A percentile compares a stretch with the other conserved stretches of the same genome.
phyloP scores from a whole-genome alignment of 768 basidiomycete genomes.

The Tylopilus sp. region DNA sequence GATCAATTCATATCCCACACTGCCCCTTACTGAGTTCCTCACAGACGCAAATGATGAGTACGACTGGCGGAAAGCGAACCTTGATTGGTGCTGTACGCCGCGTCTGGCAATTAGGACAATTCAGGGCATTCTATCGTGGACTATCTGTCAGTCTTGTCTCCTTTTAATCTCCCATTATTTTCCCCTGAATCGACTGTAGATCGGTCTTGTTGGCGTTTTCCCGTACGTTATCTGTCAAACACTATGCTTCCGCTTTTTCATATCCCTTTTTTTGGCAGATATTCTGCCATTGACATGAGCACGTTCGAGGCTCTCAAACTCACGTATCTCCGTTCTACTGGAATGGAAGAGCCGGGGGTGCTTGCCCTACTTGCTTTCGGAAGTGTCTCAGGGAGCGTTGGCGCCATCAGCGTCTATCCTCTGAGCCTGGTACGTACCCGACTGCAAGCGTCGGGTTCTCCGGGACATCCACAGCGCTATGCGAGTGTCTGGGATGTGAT shows the following conservation, averaged over 20 bases:
- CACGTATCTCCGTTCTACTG: constrained; percentile 82
- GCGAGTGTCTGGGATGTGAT: constrained; percentile 85
- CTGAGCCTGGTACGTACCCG: constrained; percentile 90
- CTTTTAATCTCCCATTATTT: constrained; percentile 4
- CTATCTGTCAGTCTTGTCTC: constrained; percentile 67
- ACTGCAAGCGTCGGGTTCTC: constrained; percentile 92
- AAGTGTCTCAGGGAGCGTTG: constrained; percentile 89
- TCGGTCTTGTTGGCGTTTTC: constrained; percentile 94
- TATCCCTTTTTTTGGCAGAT: constrained; percentile 42
- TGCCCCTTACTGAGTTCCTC: constrained; percentile 3
- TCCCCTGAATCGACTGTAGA: constrained; percentile 43
- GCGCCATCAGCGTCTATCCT: constrained; percentile 92
- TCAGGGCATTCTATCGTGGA: constrained; percentile 88
- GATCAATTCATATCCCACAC: not conserved
- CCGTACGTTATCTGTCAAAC: constrained; percentile 52
- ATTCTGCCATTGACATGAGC: constrained; percentile 95
- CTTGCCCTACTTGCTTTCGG: constrained; percentile 87
- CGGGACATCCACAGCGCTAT: constrained; percentile 91
- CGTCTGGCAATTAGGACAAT: constrained; percentile 76
- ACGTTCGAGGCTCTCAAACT: constrained; percentile 96
- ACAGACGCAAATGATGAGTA: constrained; percentile 96
- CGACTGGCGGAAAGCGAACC: constrained; percentile 57
- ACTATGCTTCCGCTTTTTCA: constrained; percentile 1
- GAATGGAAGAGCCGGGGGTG: constrained; percentile 85
- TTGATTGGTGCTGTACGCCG: constrained; percentile 61